These are phyloP conservation scores for Lathyrus tuberosus DNA, from an alignment of 306 rosid genomes.

Conservation along the genomic window DNA sequence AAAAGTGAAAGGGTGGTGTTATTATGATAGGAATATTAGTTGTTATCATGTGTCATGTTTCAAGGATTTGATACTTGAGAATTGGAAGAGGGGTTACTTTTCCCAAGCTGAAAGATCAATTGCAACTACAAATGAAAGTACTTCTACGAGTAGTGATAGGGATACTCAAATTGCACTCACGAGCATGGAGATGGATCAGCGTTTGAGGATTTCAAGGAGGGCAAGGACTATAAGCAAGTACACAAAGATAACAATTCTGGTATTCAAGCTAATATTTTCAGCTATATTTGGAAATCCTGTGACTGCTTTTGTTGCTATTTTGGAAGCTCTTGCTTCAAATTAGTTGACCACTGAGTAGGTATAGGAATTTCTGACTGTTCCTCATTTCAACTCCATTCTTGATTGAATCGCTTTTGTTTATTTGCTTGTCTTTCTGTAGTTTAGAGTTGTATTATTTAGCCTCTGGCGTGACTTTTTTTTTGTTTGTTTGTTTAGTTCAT, in stretches of 20 bases:
- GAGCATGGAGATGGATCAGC: constrained; percentile 1
- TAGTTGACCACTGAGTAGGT: background rate
- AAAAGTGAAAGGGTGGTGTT: constrained; percentile 48
- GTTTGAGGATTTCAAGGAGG: constrained; percentile 31
- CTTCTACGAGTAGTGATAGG: background rate
- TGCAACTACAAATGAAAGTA: background rate
- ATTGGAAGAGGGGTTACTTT: constrained; percentile 45
- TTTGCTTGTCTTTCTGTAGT: no score
- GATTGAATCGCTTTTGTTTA: no score
- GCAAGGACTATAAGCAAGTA: constrained; percentile 14
- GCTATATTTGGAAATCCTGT: constrained; percentile 51
- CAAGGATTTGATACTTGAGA: constrained; percentile 49
- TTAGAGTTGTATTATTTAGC: no score
- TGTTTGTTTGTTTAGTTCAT: no score
- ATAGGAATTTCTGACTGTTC: no score
- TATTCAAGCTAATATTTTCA: constrained; percentile 46
- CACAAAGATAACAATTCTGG: constrained; percentile 26
- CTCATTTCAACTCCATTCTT: no score
- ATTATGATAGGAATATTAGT: constrained; percentile 20
- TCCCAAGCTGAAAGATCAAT: background rate
- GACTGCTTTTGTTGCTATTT: constrained; percentile 30
- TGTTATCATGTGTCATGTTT: constrained; percentile 53
- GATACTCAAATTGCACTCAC: constrained; percentile 26
- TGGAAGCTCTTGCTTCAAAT: constrained; percentile 38
- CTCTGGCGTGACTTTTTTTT: no score